phyloP scores from a whole-genome alignment of 805 yeast genomes.

The Nakazawaea ernobii region DNA sequence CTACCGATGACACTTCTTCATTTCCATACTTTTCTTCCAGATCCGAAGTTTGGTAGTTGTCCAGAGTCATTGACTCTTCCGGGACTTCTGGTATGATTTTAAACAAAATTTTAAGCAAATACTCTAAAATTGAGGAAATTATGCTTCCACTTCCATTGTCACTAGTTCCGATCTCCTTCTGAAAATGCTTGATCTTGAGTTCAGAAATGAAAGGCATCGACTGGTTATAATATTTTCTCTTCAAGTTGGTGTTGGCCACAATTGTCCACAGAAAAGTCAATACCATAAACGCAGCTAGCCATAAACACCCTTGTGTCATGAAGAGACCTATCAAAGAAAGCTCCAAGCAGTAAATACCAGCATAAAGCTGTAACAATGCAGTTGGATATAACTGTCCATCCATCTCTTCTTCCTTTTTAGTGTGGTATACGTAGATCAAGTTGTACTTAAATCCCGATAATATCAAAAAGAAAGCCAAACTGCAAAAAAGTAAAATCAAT shows the following conservation, averaged over 20 bases:
- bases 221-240: constrained; percentile 18
- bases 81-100: too few relatives aligned
- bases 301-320: constrained; percentile 37
- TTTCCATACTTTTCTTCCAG: too few relatives aligned
- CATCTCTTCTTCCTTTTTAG: constrained; percentile 52
- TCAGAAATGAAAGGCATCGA: constrained; percentile 16
- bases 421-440: constrained; percentile 49
- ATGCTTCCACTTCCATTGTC: too few relatives aligned
- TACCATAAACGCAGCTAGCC: constrained; percentile 49
- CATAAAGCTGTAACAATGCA: constrained; percentile 70
- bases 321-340: constrained; percentile 73
- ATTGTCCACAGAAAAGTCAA: constrained; percentile 47
- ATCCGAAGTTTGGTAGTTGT: too few relatives aligned
- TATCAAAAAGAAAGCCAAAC: constrained; percentile 50
- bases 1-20: background rate
- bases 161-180: background rate
- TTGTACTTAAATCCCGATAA: constrained; percentile 68
- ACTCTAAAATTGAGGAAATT: too few relatives aligned
- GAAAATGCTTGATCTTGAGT: too few relatives aligned
- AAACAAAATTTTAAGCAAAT: too few relatives aligned
- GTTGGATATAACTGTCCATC: constrained; percentile 66
- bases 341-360: constrained; percentile 80
- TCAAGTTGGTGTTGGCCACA: constrained; percentile 36
- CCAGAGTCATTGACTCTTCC: too few relatives aligned
- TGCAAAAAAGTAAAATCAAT: constrained; percentile 55